Evolutionary conservation across 2,329 filamentous ascomycete genomes (phyloP).

Genomic region (Tricladium varicosporioides): DNA sequence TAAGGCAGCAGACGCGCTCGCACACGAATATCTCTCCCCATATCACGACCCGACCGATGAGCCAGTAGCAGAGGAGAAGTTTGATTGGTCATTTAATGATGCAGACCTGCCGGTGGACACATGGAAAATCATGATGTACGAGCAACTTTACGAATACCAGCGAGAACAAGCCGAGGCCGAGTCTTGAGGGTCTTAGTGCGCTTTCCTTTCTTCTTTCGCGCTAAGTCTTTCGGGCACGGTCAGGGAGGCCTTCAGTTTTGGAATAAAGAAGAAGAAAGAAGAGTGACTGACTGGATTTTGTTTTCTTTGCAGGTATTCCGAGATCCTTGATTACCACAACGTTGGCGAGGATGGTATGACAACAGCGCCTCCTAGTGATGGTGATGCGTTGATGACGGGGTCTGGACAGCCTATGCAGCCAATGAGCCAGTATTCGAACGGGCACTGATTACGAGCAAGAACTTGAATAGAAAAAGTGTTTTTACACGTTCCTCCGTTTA

Average conservation of each 20-base stretch:
- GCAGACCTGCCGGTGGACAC: constrained; percentile 95
- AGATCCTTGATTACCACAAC: constrained; percentile 98
- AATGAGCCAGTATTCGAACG: not conserved
- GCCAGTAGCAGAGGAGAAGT: constrained; percentile 93
- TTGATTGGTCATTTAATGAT: constrained; percentile 99
- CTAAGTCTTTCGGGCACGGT: constrained; percentile 4
- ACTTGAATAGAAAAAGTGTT: not conserved
- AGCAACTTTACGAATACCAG: constrained; percentile 33
- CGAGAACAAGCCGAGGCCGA: constrained; percentile 19
- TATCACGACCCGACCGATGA: constrained; percentile 98
- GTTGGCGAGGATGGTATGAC: constrained; percentile 42
- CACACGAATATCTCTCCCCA: constrained; percentile 89
- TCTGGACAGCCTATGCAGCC: not conserved
- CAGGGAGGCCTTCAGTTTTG: not conserved
- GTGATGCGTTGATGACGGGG: not conserved
- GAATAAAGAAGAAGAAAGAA: constrained; percentile 7
- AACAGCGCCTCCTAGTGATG: not conserved
- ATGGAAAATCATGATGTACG: constrained; percentile 99
- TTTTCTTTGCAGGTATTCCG: constrained; percentile 74
- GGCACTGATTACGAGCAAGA: not conserved
- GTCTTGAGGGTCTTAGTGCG: constrained; percentile 23
- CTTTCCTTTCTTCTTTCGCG: constrained; percentile 7
- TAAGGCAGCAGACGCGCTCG: constrained; percentile 79
- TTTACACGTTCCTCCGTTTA: not conserved
- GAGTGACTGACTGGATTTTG: constrained; percentile 32